These are phyloP conservation scores for Termitomyces sp. DNA, from an alignment of 768 basidiomycete species.

Conservation along the genomic window DNA sequence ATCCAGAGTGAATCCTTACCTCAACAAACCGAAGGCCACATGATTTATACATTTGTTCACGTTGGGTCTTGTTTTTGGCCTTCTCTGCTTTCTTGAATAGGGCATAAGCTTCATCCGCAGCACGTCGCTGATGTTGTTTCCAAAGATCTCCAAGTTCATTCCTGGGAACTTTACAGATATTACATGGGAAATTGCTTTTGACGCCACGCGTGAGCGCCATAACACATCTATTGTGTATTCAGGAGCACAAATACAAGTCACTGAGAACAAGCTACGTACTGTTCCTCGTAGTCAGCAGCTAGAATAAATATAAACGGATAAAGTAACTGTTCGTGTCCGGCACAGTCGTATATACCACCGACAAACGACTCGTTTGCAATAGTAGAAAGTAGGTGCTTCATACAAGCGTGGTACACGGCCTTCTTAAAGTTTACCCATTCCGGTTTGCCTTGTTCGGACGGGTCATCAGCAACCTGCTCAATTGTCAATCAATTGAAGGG, in stretches of 20 bases:
- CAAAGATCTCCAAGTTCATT: constrained; percentile 15
- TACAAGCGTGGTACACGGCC: constrained; percentile 23
- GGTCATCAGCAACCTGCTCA: constrained; percentile 20
- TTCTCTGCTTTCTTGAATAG: background rate
- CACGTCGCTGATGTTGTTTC: background rate
- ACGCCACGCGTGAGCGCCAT: constrained; percentile 4
- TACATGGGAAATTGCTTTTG: background rate
- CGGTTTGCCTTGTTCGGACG: constrained; percentile 16
- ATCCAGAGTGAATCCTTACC: background rate
- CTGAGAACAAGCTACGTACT: constrained; percentile 26
- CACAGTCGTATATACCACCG: constrained; percentile 11
- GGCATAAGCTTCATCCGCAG: constrained; percentile 4
- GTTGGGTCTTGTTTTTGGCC: background rate
- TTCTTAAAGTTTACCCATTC: constrained; percentile 19
- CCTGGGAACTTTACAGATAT: constrained; percentile 19
- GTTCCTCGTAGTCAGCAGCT: constrained; percentile 42
- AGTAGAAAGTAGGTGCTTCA: constrained; percentile 16
- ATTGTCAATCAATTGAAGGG: background rate
- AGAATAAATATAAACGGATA: constrained; percentile 34
- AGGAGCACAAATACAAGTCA: background rate
- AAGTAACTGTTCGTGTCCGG: constrained; percentile 11
- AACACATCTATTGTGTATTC: background rate
- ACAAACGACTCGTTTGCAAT: constrained; percentile 7
- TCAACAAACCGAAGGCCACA: background rate
- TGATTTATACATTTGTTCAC: background rate